Conservation (phyloP, 805 yeast genomes). For the Yamadazyma philogaea region DNA sequence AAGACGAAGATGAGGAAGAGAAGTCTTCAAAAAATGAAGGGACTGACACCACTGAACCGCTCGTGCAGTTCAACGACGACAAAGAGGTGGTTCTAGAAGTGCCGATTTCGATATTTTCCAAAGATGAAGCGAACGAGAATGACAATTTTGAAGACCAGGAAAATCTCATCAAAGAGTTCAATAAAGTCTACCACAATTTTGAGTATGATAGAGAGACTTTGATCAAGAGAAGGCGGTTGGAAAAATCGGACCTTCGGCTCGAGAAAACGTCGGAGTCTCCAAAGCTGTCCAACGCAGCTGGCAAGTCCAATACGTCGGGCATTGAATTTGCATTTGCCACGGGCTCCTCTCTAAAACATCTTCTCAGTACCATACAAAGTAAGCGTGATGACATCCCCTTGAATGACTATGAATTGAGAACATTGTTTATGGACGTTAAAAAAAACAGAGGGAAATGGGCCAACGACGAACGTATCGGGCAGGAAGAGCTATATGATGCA, state of each 20-base stretch:
- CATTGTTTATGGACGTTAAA: constrained; percentile 85
- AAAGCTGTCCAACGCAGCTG: constrained; percentile 13
- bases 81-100: constrained; percentile 32
- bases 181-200: constrained; percentile 70
- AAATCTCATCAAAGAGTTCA: constrained; percentile 56
- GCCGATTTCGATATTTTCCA: constrained; percentile 28
- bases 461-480: constrained; percentile 90
- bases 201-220: constrained; percentile 76
- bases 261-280: constrained; percentile 26
- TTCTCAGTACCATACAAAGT: constrained; percentile 72
- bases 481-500: constrained; percentile 95
- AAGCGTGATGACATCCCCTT: constrained; percentile 72
- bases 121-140: constrained; percentile 7
- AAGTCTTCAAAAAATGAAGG: constrained; percentile 21
- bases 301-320: constrained; percentile 17
- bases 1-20: constrained; percentile 23
- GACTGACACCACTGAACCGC: constrained; percentile 32
- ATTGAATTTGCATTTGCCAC: constrained; percentile 37
- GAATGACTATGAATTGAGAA: constrained; percentile 79
- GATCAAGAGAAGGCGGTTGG: constrained; percentile 70
- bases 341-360: constrained; percentile 60
- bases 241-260: constrained; percentile 73
- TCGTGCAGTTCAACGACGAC: constrained; percentile 24
- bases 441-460: constrained; percentile 98
- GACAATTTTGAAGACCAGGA: constrained; percentile 37